Percentiles rank a stretch among this genome's conserved stretches.
These are phyloP conservation scores for Caryopteris hybrid DNA, from an alignment of 305 asterid species.

Conservation along the genomic window DNA sequence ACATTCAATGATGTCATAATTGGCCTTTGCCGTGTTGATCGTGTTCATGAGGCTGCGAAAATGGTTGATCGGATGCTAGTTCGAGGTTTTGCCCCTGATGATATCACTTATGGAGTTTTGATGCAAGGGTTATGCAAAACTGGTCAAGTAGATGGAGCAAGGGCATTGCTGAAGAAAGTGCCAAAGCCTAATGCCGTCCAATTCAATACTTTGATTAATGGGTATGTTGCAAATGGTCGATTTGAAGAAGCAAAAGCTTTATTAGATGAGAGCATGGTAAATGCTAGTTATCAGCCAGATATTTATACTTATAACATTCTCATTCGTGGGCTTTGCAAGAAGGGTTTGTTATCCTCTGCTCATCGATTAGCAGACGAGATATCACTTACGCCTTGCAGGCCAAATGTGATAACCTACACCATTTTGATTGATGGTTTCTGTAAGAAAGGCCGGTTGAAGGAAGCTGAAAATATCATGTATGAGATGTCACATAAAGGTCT, in stretches of 20 bases:
- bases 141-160: conserved; percentile 63
- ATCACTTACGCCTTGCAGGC: conserved; percentile 38
- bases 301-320: conserved; percentile 68
- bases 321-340: conserved; percentile 67
- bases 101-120: conserved; percentile 69
- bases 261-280: conserved; percentile 38
- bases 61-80: conserved; percentile 78
- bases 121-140: conserved; percentile 66
- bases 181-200: conserved; percentile 48
- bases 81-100: conserved; percentile 63
- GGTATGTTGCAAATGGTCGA: conserved; percentile 38
- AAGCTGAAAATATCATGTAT: conserved; percentile 46
- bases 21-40: conserved; percentile 60
- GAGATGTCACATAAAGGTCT: conserved; percentile 64
- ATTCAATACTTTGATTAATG: conserved; percentile 62
- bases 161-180: conserved; percentile 50
- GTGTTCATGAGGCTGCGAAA: conserved; percentile 79
- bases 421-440: conserved; percentile 70
- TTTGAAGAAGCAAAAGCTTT: conserved; percentile 70
- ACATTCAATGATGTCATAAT: conserved; percentile 77
- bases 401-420: conserved; percentile 67
- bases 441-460: conserved; percentile 50
- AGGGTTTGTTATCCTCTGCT: conserved; percentile 59
- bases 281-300: conserved; percentile 49
- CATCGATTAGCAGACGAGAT: conserved; percentile 43